Conservation (phyloP, 1,284 basidiomycete species). For the Puccinia hordei region DNA sequence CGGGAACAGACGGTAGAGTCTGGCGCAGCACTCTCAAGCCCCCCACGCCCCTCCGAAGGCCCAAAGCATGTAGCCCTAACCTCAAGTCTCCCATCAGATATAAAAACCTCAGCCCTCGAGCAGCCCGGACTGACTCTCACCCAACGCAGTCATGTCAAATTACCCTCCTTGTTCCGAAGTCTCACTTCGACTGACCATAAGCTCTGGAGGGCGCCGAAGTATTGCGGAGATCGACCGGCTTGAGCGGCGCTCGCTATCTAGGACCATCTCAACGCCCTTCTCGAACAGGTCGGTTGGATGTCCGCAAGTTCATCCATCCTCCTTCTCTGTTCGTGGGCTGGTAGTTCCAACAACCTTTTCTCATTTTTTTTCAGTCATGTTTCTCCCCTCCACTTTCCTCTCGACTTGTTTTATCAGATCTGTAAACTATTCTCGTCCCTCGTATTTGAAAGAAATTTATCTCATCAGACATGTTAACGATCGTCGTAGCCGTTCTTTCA, state of each 20-base stretch:
- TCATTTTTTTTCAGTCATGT: too few relatives aligned
- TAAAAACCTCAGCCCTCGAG: neutral
- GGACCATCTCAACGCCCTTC: constrained; percentile 45
- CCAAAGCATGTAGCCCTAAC: neutral
- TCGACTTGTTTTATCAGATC: too few relatives aligned
- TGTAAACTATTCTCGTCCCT: too few relatives aligned
- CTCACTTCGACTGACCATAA: neutral
- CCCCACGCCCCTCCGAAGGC: neutral
- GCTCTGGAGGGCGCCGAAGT: constrained; percentile 48
- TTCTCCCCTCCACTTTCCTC: too few relatives aligned
- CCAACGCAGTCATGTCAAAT: constrained; percentile 51
- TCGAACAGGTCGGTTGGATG: constrained; percentile 22
- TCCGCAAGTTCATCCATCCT: neutral
- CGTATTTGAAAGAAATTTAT: too few relatives aligned
- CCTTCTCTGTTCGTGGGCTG: constrained; percentile 41
- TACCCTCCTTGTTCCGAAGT: constrained; percentile 24
- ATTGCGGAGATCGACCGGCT: constrained; percentile 42
- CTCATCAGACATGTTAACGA: too few relatives aligned
- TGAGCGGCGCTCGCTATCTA: constrained; percentile 1
- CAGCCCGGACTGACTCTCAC: neutral
- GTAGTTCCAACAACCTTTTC: constrained; percentile 35
- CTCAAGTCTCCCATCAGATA: neutral
- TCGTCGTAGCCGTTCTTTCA: too few relatives aligned
- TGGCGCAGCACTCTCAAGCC: neutral
- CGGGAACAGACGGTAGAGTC: neutral